phyloP scores from a whole-genome alignment of 345 rosid genomes.

The Eucalyptus marginata region DNA sequence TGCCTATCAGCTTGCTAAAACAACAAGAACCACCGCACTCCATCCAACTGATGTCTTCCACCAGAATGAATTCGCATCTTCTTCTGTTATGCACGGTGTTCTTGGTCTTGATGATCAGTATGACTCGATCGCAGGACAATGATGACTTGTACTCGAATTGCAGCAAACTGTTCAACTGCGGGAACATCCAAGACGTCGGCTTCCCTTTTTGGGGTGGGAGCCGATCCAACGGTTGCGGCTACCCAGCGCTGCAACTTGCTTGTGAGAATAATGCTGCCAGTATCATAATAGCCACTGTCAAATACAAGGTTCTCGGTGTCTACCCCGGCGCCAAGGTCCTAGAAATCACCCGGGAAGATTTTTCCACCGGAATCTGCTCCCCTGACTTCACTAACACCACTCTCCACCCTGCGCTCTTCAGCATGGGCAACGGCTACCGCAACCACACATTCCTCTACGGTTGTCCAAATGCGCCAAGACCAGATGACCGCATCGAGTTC shows the following conservation, averaged over 20 bases:
- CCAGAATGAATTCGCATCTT: background rate
- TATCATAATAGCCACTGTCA: constrained; percentile 6
- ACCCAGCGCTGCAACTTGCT: background rate
- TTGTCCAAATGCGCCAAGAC: background rate
- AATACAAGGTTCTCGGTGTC: constrained; percentile 7
- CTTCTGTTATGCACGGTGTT: background rate
- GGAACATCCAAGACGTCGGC: background rate
- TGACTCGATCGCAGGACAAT: background rate
- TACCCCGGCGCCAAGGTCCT: background rate
- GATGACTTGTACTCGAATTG: background rate
- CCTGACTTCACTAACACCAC: constrained; percentile 4
- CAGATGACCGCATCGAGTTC: background rate
- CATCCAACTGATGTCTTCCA: background rate
- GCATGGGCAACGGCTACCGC: background rate
- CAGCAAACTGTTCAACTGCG: constrained; percentile 4
- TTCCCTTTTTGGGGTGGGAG: constrained; percentile 24
- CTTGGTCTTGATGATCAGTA: background rate
- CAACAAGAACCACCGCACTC: background rate
- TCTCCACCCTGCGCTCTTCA: background rate
- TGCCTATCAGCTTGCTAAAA: background rate
- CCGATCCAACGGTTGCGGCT: constrained; percentile 11
- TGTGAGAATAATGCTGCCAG: background rate
- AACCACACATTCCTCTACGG: constrained; percentile 3
- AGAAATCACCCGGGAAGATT: constrained; percentile 8
- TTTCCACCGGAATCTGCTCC: background rate